phyloP scores from a whole-genome alignment of 2,329 filamentous ascomycete genomes.

The Talaromyces sp. region DNA sequence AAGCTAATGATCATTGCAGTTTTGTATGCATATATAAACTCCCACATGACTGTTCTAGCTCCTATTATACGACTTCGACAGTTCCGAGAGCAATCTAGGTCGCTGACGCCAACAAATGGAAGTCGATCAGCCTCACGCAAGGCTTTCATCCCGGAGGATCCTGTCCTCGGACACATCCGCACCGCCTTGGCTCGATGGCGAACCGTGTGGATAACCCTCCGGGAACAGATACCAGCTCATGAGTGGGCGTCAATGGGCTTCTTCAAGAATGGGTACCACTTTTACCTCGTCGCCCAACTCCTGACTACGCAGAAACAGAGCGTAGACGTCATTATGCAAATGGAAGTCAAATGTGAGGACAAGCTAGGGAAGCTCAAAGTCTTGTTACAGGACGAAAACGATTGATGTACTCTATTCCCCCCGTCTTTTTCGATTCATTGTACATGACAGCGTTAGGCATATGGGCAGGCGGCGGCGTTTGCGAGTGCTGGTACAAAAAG shows the following conservation, averaged over 20 bases:
- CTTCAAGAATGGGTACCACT: conserved; percentile 38
- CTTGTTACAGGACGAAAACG: conserved; percentile 30
- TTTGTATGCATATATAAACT: conserved; percentile 37
- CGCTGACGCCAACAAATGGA: conserved; percentile 10
- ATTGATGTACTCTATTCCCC: conserved; percentile 15
- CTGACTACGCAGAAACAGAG: conserved; percentile 39
- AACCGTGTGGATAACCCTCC: conserved; percentile 31
- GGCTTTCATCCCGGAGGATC: conserved; percentile 24
- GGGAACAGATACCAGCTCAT: conserved; percentile 25
- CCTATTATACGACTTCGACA: conserved; percentile 20
- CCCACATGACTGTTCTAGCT: conserved; percentile 34
- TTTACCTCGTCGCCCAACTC: conserved; percentile 39
- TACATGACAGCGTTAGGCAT: not conserved
- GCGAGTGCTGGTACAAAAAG: not conserved
- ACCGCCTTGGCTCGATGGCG: conserved; percentile 34
- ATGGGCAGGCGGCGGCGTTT: not conserved
- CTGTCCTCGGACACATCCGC: conserved; percentile 26
- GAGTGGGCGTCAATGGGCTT: conserved; percentile 39
- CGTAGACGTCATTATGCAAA: conserved; percentile 39
- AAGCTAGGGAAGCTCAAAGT: conserved; percentile 39
- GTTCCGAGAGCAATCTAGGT: conserved; percentile 2
- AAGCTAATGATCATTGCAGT: conserved; percentile 18
- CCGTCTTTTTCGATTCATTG: not conserved
- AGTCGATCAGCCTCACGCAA: not conserved
- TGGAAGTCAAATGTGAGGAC: conserved; percentile 42